Conservation (phyloP, 2,329 filamentous ascomycete species). For the Ceratocystis eucalypticola region DNA sequence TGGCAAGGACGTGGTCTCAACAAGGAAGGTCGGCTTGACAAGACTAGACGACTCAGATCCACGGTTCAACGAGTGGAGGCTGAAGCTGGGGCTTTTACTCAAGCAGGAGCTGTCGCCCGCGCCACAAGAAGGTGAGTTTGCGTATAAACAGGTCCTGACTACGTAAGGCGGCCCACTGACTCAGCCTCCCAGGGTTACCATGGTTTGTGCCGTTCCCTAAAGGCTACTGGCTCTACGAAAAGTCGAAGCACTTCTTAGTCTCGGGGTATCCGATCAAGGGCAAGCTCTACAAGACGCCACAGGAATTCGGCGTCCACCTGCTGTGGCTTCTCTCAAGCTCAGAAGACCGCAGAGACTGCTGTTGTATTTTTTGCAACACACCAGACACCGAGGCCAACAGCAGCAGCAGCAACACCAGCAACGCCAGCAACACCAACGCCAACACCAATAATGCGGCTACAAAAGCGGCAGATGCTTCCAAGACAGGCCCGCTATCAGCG, state of each 20-base stretch:
- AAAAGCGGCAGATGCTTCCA: slow-evolving; percentile 5
- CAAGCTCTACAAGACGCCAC: slow-evolving; percentile 39
- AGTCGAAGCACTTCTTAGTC: slow-evolving; percentile 37
- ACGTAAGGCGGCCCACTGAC: neutral
- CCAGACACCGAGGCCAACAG: slow-evolving; percentile 25
- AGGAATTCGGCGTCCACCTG: slow-evolving; percentile 40
- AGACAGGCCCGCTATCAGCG: slow-evolving; percentile 15
- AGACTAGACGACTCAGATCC: slow-evolving; percentile 33
- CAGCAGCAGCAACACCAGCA: neutral
- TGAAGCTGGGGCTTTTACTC: slow-evolving; percentile 34
- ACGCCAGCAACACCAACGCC: slow-evolving; percentile 22
- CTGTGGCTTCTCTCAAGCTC: slow-evolving; percentile 39
- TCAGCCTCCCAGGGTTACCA: slow-evolving; percentile 25
- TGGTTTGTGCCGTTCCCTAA: slow-evolving; percentile 35
- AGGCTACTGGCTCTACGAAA: slow-evolving; percentile 36
- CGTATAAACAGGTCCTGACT: neutral
- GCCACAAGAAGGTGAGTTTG: slow-evolving; percentile 28
- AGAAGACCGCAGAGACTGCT: slow-evolving; percentile 36
- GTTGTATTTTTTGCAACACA: slow-evolving; percentile 37
- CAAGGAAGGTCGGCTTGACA: slow-evolving; percentile 30
- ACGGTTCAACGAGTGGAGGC: slow-evolving; percentile 33
- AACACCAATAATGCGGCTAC: neutral
- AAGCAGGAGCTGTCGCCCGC: slow-evolving; percentile 33
- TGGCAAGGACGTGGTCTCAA: slow-evolving; percentile 18
- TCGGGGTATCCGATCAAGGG: slow-evolving; percentile 37